Evolutionary conservation across 2,329 filamentous ascomycete species (phyloP).

Genomic region (Aspergillus calidoustus): DNA sequence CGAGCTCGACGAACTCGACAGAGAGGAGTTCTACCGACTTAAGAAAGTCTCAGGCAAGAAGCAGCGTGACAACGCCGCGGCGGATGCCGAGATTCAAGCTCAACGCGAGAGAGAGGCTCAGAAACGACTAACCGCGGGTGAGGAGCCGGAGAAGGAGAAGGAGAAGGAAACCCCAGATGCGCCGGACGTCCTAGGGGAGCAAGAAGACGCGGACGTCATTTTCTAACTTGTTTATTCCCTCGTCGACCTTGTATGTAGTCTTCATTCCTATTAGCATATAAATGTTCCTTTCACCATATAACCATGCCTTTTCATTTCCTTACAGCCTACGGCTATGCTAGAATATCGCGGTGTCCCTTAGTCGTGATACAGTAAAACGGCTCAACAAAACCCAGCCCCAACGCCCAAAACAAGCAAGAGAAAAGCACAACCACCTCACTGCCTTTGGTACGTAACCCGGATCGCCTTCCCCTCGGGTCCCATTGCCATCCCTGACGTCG

Average conservation of each 20-base stretch:
- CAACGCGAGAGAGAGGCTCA: conserved; percentile 35
- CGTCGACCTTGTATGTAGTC: conserved; percentile 25
- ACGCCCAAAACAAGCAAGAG: conserved; percentile 34
- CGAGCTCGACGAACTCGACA: conserved; percentile 93
- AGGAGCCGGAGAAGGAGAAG: conserved; percentile 24
- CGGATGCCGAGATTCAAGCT: conserved; percentile 75
- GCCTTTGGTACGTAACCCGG: conserved; percentile 95
- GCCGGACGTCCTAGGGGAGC: conserved; percentile 72
- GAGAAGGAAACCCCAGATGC: conserved; percentile 46
- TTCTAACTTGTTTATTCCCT: conserved; percentile 59
- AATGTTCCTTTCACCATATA: conserved; percentile 9
- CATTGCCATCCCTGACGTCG: conserved; percentile 81
- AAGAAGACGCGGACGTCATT: conserved; percentile 84
- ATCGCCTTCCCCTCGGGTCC: conserved; percentile 76
- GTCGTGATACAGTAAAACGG: conserved; percentile 12
- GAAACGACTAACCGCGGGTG: conserved; percentile 63
- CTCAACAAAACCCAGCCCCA: conserved; percentile 29
- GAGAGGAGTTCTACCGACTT: conserved; percentile 96
- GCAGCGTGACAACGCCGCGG: conserved; percentile 72
- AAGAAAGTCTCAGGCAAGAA: conserved; percentile 94
- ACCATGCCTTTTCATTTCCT: conserved; percentile 3
- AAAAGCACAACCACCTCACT: conserved; percentile 55
- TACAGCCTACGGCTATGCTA: not conserved
- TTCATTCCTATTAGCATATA: conserved; percentile 27
- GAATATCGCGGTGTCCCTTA: not conserved